A percentile compares a stretch with the other conserved stretches of the same genome.
These are phyloP conservation scores for Thraustotheca clavata DNA, from an alignment of 352 stramenopile genomes.

Conservation along the genomic window DNA sequence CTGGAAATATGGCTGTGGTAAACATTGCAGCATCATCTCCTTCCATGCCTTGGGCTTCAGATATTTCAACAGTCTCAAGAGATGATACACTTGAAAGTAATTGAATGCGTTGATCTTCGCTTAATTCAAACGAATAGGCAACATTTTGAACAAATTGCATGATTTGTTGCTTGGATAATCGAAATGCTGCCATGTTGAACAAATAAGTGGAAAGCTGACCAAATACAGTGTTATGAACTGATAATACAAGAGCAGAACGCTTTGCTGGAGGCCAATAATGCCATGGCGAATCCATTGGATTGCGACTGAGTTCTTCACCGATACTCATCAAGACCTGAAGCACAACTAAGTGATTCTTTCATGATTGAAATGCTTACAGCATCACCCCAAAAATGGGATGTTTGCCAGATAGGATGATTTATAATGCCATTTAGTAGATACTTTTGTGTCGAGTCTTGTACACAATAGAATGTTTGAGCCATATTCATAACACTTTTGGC, in stretches of 20 bases:
- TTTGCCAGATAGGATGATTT: slow-evolving; percentile 55
- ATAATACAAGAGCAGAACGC: slow-evolving; percentile 56
- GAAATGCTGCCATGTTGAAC: slow-evolving; percentile 65
- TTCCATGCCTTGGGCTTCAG: neutral
- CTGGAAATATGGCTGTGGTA: slow-evolving; percentile 16
- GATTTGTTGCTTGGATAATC: slow-evolving; percentile 49
- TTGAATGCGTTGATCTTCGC: slow-evolving; percentile 66
- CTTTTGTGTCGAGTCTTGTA: slow-evolving; percentile 20
- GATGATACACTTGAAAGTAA: slow-evolving; percentile 46
- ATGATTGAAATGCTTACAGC: slow-evolving; percentile 19
- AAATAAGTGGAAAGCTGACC: slow-evolving; percentile 64
- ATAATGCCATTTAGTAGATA: slow-evolving; percentile 48
- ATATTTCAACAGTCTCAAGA: neutral
- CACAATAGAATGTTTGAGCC: slow-evolving; percentile 69
- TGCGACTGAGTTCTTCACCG: slow-evolving; percentile 69
- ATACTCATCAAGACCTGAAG: slow-evolving; percentile 48
- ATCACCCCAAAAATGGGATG: slow-evolving; percentile 61
- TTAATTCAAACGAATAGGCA: slow-evolving; percentile 70
- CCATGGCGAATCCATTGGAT: slow-evolving; percentile 50
- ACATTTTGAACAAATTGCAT: slow-evolving; percentile 66
- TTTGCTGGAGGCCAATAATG: slow-evolving; percentile 49
- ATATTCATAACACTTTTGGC: slow-evolving; percentile 79
- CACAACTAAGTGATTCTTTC: neutral
- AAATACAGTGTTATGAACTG: slow-evolving; percentile 72
- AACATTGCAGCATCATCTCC: slow-evolving; percentile 15